Evolutionary conservation across 805 yeast genomes (phyloP).

Genomic region (Barnettozyma pratensis): DNA sequence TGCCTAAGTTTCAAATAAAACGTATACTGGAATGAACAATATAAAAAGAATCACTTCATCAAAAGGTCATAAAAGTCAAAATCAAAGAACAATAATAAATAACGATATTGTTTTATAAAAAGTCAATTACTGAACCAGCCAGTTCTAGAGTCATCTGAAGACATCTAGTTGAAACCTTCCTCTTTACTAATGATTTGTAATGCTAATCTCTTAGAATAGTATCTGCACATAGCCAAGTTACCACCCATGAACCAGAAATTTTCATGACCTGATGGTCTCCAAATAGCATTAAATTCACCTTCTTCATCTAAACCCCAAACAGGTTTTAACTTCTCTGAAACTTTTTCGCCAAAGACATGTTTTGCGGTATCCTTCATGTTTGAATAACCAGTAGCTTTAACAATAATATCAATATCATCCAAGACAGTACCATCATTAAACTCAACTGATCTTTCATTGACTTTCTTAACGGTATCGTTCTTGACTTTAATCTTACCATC

Average conservation of each 20-base stretch:
- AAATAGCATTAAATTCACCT: slow-evolving; percentile 36
- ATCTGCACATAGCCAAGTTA: slow-evolving; percentile 34
- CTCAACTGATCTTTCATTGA: slow-evolving; percentile 34
- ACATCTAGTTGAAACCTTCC: slow-evolving; percentile 19
- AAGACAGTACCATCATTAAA: slow-evolving; percentile 34
- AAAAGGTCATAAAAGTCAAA: neutral
- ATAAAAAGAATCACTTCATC: too few species aligned
- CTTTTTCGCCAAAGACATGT: slow-evolving; percentile 32
- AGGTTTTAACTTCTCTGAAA: slow-evolving; percentile 32
- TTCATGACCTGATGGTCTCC: slow-evolving; percentile 36
- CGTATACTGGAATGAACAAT: too few species aligned
- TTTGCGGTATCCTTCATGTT: slow-evolving; percentile 38
- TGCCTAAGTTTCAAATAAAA: too few species aligned
- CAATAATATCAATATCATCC: slow-evolving; percentile 34
- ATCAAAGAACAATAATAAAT: neutral
- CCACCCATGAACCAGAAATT: slow-evolving; percentile 41
- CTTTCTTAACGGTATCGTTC: slow-evolving; percentile 31
- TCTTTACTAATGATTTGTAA: slow-evolving; percentile 34
- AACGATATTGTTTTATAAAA: slow-evolving; percentile 34
- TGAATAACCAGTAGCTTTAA: slow-evolving; percentile 40
- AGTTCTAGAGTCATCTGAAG: neutral
- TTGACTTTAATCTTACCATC: slow-evolving; percentile 35
- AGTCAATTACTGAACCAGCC: slow-evolving; percentile 26
- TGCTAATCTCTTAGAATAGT: slow-evolving; percentile 35
- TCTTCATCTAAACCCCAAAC: slow-evolving; percentile 41